These are phyloP conservation scores for Phytophthora palmivora DNA, from an alignment of 352 stramenopile genomes.

Conservation along the genomic window DNA sequence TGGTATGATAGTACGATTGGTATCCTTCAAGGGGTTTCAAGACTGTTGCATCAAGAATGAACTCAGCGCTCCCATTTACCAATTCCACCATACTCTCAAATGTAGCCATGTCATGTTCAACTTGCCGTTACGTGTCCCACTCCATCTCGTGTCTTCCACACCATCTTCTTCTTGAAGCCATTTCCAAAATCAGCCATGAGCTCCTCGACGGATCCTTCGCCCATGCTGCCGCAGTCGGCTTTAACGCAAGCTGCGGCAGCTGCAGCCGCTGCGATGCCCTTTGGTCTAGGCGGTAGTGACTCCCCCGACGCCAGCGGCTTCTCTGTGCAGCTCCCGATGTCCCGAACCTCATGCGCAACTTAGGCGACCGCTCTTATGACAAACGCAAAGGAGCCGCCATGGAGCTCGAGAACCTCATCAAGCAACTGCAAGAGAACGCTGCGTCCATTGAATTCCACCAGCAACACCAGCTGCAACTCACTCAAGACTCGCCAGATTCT, in stretches of 20 bases:
- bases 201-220: constrained; percentile 42
- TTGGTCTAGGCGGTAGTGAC: constrained; percentile 39
- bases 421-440: constrained; percentile 95
- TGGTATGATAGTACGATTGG: too few species aligned
- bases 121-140: neutral
- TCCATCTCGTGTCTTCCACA: neutral
- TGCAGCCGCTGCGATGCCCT: constrained; percentile 55
- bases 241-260: constrained; percentile 52
- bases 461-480: constrained; percentile 53
- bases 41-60: too few species aligned
- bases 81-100: too few species aligned
- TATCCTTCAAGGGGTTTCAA: too few species aligned
- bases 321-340: constrained; percentile 74
- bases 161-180: constrained; percentile 15
- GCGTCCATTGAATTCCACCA: constrained; percentile 78
- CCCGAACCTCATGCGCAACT: constrained; percentile 84
- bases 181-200: constrained; percentile 35
- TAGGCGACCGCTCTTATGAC: constrained; percentile 99
- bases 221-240: constrained; percentile 66
- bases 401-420: constrained; percentile 99
- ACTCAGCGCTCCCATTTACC: too few species aligned
- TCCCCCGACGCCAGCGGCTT: constrained; percentile 36
- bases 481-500: constrained; percentile 19
- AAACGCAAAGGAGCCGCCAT: constrained; percentile 99
- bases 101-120: neutral